Base-by-base conservation (phyloP, 2,329 filamentous ascomycete species). In the Epichloe gansuensis region DNA sequence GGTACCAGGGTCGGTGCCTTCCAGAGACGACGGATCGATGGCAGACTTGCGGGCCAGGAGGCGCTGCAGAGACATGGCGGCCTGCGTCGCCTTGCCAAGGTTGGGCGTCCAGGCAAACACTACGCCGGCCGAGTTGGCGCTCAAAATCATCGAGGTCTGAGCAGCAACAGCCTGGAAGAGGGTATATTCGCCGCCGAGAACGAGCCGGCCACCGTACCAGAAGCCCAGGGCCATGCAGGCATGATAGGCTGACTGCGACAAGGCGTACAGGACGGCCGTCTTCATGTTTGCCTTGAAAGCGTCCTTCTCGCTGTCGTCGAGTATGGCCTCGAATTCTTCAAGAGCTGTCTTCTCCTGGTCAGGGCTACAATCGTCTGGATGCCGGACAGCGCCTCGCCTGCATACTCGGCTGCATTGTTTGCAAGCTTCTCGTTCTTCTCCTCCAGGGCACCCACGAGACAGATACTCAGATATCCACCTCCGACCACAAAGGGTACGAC, bases 401-500 rank as follows among this genome's bases (percentile, higher is more conserved):
- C 54, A 13, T 50, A 60, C 13, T 17, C 38, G 1, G 55, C 55
- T 1, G 56, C 55, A 1, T 48, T 42, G 0, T 31, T 39, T 4
- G 53, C 35, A 5, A 34, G 45, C 25, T 52, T 15, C 17, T 54
- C 51, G 3, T 49, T 51, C 9, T 54, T 46, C 11, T 41, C 41
- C 6, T 57, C 51, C 21, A 57, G 56, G 2, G 56, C 25, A 2
- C 52, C 21, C 31, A 72, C 60, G 58, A 71, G 63, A 62, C 48
- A 52, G 4, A 57, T 39, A 9, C 69, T 65, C 51, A 69, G 65
- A 61, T 64, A 73, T 7, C 70, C 70, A 47, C 67, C 69, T 47
- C 57, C 63, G 9, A 72, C 61, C n/a, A 72, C 55, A 4, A 73
- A 38, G 0, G 70, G 70, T 28, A 72, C 65, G 6, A 65, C 70